Conservation (phyloP, 768 basidiomycete genomes). For the Punctularia strigosozonata region DNA sequence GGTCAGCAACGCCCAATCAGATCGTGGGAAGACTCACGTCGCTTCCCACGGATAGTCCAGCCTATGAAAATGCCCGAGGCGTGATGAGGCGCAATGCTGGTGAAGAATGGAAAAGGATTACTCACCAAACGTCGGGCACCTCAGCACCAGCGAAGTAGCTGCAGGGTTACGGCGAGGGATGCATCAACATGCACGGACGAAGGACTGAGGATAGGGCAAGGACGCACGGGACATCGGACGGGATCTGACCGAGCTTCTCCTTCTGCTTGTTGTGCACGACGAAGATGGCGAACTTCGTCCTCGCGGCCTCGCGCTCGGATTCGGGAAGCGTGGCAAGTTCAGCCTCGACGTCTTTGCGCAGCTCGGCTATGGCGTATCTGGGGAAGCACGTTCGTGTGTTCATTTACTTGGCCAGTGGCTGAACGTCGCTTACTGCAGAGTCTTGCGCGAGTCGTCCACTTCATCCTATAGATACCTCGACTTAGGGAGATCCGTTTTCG, state of each 20-base stretch:
- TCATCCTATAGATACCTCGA: conserved; percentile 45
- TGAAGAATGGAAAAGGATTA: conserved; percentile 6
- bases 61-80: conserved; percentile 31
- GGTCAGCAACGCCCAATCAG: conserved; percentile 3
- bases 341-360: conserved; percentile 77
- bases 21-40: conserved; percentile 29
- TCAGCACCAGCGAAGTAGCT: conserved; percentile 79
- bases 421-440: conserved; percentile 54
- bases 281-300: conserved; percentile 83
- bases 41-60: conserved; percentile 83
- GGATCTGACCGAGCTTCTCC: conserved; percentile 67
- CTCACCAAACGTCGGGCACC: conserved; percentile 61
- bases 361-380: conserved; percentile 85
- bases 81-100: conserved; percentile 2
- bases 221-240: conserved; percentile 50
- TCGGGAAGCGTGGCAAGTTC: conserved; percentile 58
- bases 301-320: conserved; percentile 53
- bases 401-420: background rate
- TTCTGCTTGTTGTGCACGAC: conserved; percentile 95
- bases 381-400: conserved; percentile 2
- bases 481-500: conserved; percentile 1
- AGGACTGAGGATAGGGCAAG: conserved; percentile 2
- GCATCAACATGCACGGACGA: conserved; percentile 4
- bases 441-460: conserved; percentile 82
- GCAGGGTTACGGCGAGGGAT: conserved; percentile 1